Percentiles rank a stretch among this genome's conserved stretches.
Evolutionary conservation across 345 rosid genomes (phyloP).

Genomic region (Eucalyptus sideroxylon): DNA sequence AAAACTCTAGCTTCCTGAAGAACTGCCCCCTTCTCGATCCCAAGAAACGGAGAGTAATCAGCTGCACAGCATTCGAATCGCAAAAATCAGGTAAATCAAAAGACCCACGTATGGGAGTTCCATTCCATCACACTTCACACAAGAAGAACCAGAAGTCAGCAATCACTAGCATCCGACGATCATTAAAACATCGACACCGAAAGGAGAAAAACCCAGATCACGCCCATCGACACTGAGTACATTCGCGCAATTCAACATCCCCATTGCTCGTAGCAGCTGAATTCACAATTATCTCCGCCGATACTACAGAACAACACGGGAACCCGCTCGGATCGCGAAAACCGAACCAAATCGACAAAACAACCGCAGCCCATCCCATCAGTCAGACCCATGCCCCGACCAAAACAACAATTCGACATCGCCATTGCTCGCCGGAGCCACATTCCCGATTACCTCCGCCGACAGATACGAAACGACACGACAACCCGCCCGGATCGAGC

Average conservation of each 20-base stretch:
- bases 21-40: conserved; percentile 97
- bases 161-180: neutral
- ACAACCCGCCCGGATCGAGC: neutral
- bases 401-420: neutral
- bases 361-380: neutral
- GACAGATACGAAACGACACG: neutral
- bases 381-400: neutral
- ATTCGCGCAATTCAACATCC: neutral
- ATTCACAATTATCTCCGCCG: neutral
- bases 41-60: conserved; percentile 89
- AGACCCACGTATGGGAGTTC: neutral
- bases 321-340: neutral
- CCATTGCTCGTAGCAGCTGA: neutral
- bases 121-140: neutral
- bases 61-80: conserved; percentile 17
- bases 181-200: neutral
- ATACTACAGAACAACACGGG: neutral
- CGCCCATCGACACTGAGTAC: neutral
- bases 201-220: neutral
- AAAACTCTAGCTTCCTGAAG: conserved; percentile 98
- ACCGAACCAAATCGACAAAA: neutral
- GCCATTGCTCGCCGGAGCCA: neutral
- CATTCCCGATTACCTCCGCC: neutral
- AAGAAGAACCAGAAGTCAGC: neutral
- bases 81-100: neutral